Percentiles rank a stretch among this genome's conserved stretches.
phyloP scores from a whole-genome alignment of 495 filamentous ascomycete species.

The Cercophora sp. region DNA sequence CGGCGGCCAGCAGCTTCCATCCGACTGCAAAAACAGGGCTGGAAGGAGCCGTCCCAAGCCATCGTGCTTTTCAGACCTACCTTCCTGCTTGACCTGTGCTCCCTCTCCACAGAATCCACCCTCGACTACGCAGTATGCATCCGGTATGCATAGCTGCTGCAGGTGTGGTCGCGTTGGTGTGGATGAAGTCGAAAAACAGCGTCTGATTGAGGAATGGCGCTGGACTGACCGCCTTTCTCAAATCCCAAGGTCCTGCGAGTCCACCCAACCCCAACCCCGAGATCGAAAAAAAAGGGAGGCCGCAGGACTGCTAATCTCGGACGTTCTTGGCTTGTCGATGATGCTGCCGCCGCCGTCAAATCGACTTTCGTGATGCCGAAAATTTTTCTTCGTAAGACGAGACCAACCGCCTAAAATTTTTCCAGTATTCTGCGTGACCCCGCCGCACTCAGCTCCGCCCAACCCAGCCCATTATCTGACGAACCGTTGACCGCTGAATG shows the following conservation, averaged over 20 bases:
- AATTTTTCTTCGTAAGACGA: conserved; percentile 9
- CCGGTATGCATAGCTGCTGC: conserved; percentile 19
- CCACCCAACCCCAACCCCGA: conserved; percentile 21
- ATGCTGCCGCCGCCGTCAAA: conserved; percentile 8
- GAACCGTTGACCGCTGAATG: conserved; percentile 26
- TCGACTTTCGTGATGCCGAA: conserved; percentile 12
- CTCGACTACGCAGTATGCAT: conserved; percentile 10
- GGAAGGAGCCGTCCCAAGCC: background rate
- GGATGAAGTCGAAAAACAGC: conserved; percentile 3
- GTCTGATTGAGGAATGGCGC: conserved; percentile 14
- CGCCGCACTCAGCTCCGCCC: background rate
- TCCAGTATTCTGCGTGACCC: background rate
- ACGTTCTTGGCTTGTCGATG: background rate
- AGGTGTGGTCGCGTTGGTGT: conserved; percentile 17
- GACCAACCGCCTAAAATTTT: conserved; percentile 2
- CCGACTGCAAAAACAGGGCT: background rate
- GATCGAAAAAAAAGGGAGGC: background rate
- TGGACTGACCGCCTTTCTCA: conserved; percentile 31
- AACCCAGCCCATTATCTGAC: conserved; percentile 11
- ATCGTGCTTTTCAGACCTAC: background rate
- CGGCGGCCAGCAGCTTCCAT: conserved; percentile 1
- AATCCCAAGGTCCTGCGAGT: background rate
- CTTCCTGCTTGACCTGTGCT: too few relatives aligned
- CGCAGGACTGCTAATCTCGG: conserved; percentile 4
- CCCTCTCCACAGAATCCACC: conserved; percentile 2